Conservation (phyloP, 306 rosid species). For the Lablab purpureus region DNA sequence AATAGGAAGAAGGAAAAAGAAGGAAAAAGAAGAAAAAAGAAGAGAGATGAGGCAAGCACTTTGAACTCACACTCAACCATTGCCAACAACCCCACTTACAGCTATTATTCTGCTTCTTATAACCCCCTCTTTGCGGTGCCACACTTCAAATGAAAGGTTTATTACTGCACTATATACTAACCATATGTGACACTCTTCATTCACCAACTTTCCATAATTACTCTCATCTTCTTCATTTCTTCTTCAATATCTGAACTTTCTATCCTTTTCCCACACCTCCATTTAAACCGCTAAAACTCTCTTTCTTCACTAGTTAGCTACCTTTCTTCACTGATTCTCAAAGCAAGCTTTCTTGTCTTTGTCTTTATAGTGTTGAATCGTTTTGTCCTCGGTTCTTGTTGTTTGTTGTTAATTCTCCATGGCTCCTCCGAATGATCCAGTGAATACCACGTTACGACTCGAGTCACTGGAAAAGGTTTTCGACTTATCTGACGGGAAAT, state of each 20-base stretch:
- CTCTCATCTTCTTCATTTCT: not conserved
- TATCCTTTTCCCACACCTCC: not conserved
- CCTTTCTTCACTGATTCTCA: slow-evolving; percentile 6
- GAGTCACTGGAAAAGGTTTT: slow-evolving; percentile 48
- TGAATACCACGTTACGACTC: not conserved
- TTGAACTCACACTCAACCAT: not conserved
- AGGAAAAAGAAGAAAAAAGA: too few species aligned
- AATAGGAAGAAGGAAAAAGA: not conserved
- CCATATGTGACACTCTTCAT: not conserved
- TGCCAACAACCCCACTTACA: not conserved
- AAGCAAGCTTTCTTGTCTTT: slow-evolving; percentile 1
- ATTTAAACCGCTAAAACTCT: not conserved
- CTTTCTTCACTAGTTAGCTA: not conserved
- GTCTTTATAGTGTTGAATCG: not conserved
- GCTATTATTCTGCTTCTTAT: slow-evolving; percentile 9
- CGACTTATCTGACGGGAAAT: slow-evolving; percentile 59
- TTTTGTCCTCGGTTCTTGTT: not conserved
- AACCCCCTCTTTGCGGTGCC: not conserved
- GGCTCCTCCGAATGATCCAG: slow-evolving; percentile 72
- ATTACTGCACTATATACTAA: not conserved
- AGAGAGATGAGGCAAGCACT: not conserved
- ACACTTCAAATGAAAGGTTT: not conserved
- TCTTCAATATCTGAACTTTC: not conserved
- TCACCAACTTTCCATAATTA: not conserved
- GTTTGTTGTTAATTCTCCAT: slow-evolving; percentile 37